A percentile compares a stretch with the other conserved stretches of the same genome.
phyloP scores from a whole-genome alignment of 2,329 filamentous ascomycete genomes.

The Aspergillus sp. region DNA sequence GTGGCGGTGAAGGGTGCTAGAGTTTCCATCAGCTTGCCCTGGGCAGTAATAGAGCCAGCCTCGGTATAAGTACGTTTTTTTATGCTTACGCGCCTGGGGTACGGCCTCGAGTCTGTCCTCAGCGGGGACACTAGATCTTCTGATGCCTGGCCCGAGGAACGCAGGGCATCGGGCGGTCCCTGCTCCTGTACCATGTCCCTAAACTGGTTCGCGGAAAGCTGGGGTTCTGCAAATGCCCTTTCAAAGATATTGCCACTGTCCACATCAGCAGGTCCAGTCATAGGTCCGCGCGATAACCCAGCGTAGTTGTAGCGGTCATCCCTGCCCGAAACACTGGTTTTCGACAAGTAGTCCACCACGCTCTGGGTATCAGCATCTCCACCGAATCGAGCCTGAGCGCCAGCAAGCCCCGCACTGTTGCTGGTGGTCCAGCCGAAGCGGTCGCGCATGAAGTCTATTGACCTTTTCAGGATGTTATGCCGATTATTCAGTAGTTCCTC shows the following conservation, averaged over 20 bases:
- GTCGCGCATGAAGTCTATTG: conserved; percentile 95
- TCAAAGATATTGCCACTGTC: conserved; percentile 83
- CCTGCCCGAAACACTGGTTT: conserved; percentile 74
- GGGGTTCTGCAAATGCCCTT: conserved; percentile 65
- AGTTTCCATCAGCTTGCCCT: conserved; percentile 81
- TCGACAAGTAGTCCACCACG: conserved; percentile 84
- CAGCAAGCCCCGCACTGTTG: conserved; percentile 70
- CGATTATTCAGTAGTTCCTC: conserved; percentile 89
- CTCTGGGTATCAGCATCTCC: conserved; percentile 86
- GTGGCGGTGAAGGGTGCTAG: conserved; percentile 73
- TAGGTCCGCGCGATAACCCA: conserved; percentile 58
- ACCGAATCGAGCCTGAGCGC: conserved; percentile 76
- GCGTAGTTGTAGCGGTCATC: conserved; percentile 51
- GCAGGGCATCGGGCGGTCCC: conserved; percentile 24
- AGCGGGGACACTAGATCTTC: conserved; percentile 36
- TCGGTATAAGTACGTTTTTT: conserved; percentile 93
- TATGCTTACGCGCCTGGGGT: conserved; percentile 66
- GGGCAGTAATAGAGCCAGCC: conserved; percentile 69
- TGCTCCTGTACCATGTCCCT: conserved; percentile 25
- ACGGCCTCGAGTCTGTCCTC: conserved; percentile 36
- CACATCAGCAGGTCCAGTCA: conserved; percentile 77
- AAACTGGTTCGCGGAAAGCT: conserved; percentile 21
- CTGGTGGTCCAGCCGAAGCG: conserved; percentile 78
- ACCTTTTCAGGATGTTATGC: conserved; percentile 89
- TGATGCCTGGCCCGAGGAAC: conserved; percentile 32